phyloP scores from a whole-genome alignment of 257 asterid species.

The Fraxinus pennsylvanica region DNA sequence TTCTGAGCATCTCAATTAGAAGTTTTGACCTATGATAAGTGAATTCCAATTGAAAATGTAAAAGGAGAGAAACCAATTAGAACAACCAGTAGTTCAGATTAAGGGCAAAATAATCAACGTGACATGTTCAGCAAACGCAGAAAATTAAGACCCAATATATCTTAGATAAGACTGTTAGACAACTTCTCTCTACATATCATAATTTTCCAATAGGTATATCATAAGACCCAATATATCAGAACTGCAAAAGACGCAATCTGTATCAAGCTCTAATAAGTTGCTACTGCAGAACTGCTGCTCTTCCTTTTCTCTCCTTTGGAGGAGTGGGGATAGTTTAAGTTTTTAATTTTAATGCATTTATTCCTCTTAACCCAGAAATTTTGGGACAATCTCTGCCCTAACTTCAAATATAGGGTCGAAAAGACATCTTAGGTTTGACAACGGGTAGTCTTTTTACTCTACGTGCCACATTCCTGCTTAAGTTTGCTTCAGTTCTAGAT shows the following conservation, averaged over 20 bases:
- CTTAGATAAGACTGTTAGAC: not conserved
- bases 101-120: not conserved
- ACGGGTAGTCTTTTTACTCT: not conserved
- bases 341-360: not conserved
- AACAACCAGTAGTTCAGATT: not conserved
- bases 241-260: not conserved
- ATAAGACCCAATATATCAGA: not conserved
- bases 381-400: not conserved
- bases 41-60: constrained; percentile 4
- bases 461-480: not conserved
- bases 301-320: not conserved
- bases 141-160: not conserved
- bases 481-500: not conserved
- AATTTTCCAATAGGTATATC: not conserved
- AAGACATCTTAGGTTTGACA: not conserved
- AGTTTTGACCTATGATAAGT: constrained; percentile 14
- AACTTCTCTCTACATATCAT: not conserved
- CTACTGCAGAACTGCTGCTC: not conserved
- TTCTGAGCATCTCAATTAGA: constrained; percentile 24
- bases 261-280: not conserved
- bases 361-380: not conserved
- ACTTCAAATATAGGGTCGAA: not conserved
- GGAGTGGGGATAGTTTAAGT: not conserved
- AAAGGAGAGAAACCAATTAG: not conserved
- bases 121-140: not conserved